Evolutionary conservation across 495 filamentous ascomycete genomes (phyloP).

Genomic region (Aspergillus funiculosus): DNA sequence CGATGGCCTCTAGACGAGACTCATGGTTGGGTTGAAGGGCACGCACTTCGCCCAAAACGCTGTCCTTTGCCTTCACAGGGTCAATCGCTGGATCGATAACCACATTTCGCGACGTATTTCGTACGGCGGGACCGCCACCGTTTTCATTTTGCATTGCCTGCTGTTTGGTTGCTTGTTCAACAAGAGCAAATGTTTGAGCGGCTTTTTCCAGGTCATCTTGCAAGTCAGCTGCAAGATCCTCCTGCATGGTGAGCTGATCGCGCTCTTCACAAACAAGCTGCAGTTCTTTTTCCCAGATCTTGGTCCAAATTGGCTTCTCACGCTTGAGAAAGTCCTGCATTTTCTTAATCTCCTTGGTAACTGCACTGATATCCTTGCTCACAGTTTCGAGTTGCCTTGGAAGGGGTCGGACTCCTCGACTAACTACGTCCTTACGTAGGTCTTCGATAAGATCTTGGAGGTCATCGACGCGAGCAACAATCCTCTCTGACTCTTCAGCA

Average conservation of each 20-base stretch:
- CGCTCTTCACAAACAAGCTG: conserved; percentile 91
- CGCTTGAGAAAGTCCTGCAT: conserved; percentile 85
- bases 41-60: conserved; percentile 85
- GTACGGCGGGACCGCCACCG: conserved; percentile 37
- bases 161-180: conserved; percentile 94
- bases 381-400: conserved; percentile 87
- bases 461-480: conserved; percentile 89
- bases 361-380: conserved; percentile 74
- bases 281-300: conserved; percentile 97
- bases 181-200: conserved; percentile 82
- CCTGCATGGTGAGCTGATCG: conserved; percentile 88
- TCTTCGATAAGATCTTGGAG: conserved; percentile 95
- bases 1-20: conserved; percentile 86
- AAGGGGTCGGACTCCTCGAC: conserved; percentile 83
- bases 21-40: conserved; percentile 95
- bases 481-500: conserved; percentile 73
- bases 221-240: conserved; percentile 86
- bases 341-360: conserved; percentile 85
- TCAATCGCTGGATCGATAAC: conserved; percentile 62
- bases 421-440: conserved; percentile 93
- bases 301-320: conserved; percentile 95
- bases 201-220: conserved; percentile 94
- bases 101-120: conserved; percentile 54
- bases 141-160: conserved; percentile 67
- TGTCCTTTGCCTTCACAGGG: conserved; percentile 77